These are phyloP conservation scores for Xylaria intraflava DNA, from an alignment of 495 filamentous ascomycete genomes.

Conservation along the genomic window DNA sequence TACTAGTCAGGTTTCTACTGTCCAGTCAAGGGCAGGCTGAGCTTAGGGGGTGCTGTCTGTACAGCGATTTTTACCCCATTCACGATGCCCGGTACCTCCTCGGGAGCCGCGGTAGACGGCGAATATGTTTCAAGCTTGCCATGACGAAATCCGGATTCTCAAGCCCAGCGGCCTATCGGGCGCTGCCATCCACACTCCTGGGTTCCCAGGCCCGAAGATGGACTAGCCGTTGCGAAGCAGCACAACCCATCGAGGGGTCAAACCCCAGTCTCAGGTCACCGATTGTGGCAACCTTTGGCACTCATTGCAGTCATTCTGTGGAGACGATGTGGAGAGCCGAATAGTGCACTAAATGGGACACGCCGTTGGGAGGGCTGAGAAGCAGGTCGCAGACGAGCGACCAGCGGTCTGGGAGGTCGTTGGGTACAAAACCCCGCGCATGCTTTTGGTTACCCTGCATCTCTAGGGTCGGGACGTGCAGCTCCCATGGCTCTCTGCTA, in stretches of 20 bases:
- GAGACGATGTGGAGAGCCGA: not conserved
- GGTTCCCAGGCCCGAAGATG: not conserved
- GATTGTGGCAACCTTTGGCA: not conserved
- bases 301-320: not conserved
- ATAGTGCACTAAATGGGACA: not conserved
- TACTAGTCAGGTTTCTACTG: not conserved
- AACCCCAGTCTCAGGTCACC: not conserved
- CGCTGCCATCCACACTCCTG: not conserved
- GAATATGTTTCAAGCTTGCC: not conserved
- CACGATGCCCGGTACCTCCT: not conserved
- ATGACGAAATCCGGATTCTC: not conserved
- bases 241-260: not conserved
- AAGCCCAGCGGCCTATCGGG: not conserved
- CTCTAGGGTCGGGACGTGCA: not conserved
- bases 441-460: conserved; percentile 2
- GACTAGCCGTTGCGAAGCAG: not conserved
- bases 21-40: not conserved
- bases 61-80: not conserved
- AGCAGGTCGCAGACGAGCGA: conserved; percentile 4
- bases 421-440: not conserved
- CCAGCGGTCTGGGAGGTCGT: not conserved
- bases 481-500: not conserved
- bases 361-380: not conserved
- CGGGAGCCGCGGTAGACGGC: not conserved
- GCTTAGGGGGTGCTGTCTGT: not conserved